Evolutionary conservation across 805 yeast species (phyloP).

Genomic region (Sungouiella thailandica): DNA sequence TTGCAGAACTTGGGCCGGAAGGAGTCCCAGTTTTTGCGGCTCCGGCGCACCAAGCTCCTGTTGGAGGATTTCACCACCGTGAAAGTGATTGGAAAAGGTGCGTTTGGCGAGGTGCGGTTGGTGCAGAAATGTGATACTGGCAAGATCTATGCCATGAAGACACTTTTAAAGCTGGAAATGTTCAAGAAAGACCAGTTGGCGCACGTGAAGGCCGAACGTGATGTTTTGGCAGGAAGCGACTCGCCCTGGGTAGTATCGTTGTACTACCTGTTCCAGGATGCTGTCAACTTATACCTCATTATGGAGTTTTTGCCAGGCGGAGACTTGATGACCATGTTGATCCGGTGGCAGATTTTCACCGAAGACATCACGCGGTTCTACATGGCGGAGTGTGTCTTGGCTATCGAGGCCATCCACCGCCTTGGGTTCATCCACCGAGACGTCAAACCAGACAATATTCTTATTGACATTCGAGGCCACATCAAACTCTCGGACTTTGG

Average conservation of each 20-base stretch:
- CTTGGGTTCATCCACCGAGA: conserved; percentile 95
- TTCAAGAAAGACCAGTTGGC: conserved; percentile 91
- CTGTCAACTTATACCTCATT: conserved; percentile 66
- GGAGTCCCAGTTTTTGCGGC: conserved; percentile 79
- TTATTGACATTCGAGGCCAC: conserved; percentile 75
- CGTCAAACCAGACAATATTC: conserved; percentile 93
- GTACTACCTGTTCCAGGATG: conserved; percentile 78
- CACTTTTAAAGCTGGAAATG: conserved; percentile 86
- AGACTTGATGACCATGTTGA: conserved; percentile 90
- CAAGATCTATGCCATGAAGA: conserved; percentile 91
- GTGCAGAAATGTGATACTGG: conserved; percentile 93
- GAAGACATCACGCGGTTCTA: conserved; percentile 91
- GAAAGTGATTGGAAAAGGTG: conserved; percentile 92
- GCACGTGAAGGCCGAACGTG: conserved; percentile 93
- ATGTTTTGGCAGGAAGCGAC: conserved; percentile 85
- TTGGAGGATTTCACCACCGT: conserved; percentile 84
- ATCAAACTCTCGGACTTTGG: conserved; percentile 73
- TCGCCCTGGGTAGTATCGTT: conserved; percentile 86
- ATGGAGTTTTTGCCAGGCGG: conserved; percentile 81
- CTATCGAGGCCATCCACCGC: conserved; percentile 90
- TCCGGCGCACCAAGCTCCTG: conserved; percentile 77
- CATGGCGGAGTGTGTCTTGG: conserved; percentile 94
- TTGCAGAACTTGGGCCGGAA: conserved; percentile 78
- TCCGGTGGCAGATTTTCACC: conserved; percentile 88
- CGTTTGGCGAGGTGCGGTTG: conserved; percentile 93